Base-by-base conservation (phyloP, 2,329 filamentous ascomycete genomes). In the Claviceps fusiformis region DNA sequence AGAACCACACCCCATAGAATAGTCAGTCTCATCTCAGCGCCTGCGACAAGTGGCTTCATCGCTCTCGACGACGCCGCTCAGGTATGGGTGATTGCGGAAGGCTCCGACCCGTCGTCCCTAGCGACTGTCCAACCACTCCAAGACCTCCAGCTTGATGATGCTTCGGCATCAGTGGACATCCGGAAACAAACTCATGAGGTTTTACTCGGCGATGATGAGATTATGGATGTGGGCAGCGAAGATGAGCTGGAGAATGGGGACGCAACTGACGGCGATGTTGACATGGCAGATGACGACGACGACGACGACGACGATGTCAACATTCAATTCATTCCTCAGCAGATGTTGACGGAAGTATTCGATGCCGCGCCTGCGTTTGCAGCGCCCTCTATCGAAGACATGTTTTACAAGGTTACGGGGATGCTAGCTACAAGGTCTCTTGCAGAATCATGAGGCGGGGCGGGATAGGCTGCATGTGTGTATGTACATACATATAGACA, bases 21-120 rank as follows among this genome's bases (percentile, higher is more conserved):
- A 11, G 80, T 86, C 27, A 82, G 85, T 13, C 69, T 95, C 1
- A 72, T 89, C 2, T 77, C 87, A 3, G 77, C 81, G 24, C 73
- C 78, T 13, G 76, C 76, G 24, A 80, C 82, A 2, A 82, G 81
- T 49, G 89, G 89, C 5, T 95, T 89, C 66, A 73, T 93, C 44
- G 72, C 85, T 10, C 70, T 95, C 6, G 89, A 95, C 65, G 78
- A 85, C n/a, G 76, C 81, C 0, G 88, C 89, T 15, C 85, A 87
- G 62, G 74, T 95, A 44, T 83, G 82, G 71, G 79, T 78, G 33
- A 65, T 83, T 41, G 73, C 75, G 43, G 80, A 86, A 64, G 79
- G 79, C 62, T 78, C 79, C 37, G 75, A 80, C 56, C 75, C 79
- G 35, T 72, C 73, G 3, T 71, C 76, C 2, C 68, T 79, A 1